These are phyloP conservation scores for Spongospora subterranea DNA, from an alignment of 208 protist species.

Conservation along the genomic window DNA sequence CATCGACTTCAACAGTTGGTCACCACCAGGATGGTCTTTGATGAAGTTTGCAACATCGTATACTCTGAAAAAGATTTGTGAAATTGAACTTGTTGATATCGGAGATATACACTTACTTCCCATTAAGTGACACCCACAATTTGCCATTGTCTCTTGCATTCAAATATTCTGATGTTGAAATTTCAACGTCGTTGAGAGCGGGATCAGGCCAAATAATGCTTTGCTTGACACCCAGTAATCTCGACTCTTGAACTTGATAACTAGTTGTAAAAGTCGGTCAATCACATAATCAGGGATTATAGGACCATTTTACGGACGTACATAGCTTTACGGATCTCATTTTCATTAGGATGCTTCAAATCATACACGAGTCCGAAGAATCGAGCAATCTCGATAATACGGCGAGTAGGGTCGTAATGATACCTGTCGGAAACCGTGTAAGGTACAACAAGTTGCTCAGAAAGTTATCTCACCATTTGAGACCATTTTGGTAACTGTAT, in stretches of 20 bases:
- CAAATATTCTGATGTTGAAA: not conserved
- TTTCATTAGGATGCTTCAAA: conserved; percentile 71
- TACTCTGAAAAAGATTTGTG: conserved; percentile 62
- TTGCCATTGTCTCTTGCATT: not conserved
- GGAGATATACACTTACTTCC: conserved; percentile 45
- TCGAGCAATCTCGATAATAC: conserved; percentile 78
- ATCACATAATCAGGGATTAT: too few species aligned
- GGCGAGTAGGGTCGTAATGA: conserved; percentile 88
- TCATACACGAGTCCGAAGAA: conserved; percentile 77
- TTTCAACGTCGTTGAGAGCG: conserved; percentile 2
- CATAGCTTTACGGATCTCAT: conserved; percentile 45
- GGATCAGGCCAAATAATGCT: conserved; percentile 53
- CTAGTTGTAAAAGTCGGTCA: too few species aligned
- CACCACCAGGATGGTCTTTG: conserved; percentile 80
- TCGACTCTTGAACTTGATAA: not conserved
- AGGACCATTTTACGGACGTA: not conserved
- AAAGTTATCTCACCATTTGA: conserved; percentile 60
- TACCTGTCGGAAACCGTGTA: conserved; percentile 69
- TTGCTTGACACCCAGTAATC: conserved; percentile 25
- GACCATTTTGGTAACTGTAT: conserved; percentile 86
- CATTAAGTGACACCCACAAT: conserved; percentile 74
- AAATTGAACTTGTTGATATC: not conserved
- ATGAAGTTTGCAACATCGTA: conserved; percentile 79
- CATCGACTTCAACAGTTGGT: not conserved
- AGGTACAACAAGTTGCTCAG: not conserved